A percentile compares a stretch with the other conserved stretches of the same genome.
Conservation (phyloP, 2,329 filamentous ascomycete genomes). For the Colletotrichum sp. region DNA sequence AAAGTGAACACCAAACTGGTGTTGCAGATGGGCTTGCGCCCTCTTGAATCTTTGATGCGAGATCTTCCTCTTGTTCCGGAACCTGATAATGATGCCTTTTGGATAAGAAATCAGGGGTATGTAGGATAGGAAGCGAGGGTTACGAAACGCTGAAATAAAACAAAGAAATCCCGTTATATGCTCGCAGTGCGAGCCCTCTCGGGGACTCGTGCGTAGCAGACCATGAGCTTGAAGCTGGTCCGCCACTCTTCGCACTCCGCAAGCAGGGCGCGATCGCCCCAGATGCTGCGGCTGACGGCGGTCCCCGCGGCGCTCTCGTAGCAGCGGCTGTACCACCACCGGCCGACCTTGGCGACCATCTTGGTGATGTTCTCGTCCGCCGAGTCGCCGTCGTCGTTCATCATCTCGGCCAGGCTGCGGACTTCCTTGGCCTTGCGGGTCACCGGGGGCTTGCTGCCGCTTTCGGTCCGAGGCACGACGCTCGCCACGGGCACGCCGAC, state of each 20-base stretch:
- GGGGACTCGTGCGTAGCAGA: constrained; percentile 89
- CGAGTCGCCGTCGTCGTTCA: constrained; percentile 69
- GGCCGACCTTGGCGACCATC: constrained; percentile 88
- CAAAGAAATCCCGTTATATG: constrained; percentile 35
- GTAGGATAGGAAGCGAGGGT: not conserved
- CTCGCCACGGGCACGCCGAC: constrained; percentile 78
- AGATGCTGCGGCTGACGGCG: constrained; percentile 66
- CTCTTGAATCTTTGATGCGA: constrained; percentile 16
- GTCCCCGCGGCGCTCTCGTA: constrained; percentile 74
- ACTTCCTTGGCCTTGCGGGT: constrained; percentile 42
- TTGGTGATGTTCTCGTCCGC: constrained; percentile 88
- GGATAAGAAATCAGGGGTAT: not conserved
- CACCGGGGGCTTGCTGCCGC: constrained; percentile 14
- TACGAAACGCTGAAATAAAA: not conserved
- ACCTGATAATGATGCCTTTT: not conserved
- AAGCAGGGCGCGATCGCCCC: constrained; percentile 76
- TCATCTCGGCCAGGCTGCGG: constrained; percentile 71
- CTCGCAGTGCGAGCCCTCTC: constrained; percentile 53
- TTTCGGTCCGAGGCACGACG: constrained; percentile 39
- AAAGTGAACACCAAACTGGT: not conserved
- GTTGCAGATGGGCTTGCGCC: constrained; percentile 14
- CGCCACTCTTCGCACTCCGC: constrained; percentile 85
- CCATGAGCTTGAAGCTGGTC: constrained; percentile 87
- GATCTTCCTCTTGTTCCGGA: not conserved
- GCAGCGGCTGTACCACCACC: constrained; percentile 96